Base-by-base conservation (phyloP, 805 yeast genomes). In the Kodamaea fukazawae region DNA sequence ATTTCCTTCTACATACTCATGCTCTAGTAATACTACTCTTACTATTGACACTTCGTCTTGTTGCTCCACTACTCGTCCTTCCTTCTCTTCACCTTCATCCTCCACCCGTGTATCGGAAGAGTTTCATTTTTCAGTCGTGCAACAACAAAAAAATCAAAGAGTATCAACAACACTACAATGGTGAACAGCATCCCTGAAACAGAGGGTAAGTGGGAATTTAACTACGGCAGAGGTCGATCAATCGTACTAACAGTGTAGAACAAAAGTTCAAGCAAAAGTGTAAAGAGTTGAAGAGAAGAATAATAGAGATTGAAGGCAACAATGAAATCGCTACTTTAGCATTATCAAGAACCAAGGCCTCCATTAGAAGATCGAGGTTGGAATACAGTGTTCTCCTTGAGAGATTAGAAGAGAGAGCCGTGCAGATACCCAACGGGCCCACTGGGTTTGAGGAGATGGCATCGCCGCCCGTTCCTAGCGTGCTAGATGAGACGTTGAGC, bases 301-400 rank as follows among this genome's bases (percentile, higher is more conserved):
- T 90, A 28, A 65, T 67, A 3, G 86, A 83, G 46, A 73, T 89
- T 23, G 95, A 88, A 53, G 81, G 78, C 38, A 79, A 79, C 52
- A 91, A 89, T 59, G 93, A 86, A 55, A 65, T 79, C 6, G 78
- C 88, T 39, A 75, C 89, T 1, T 63, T 88, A 22, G 86, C 93
- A 1, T 78, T 93, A 25, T 76, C 83, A 11, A 77, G 96, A 50
- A 81, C 95, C 9, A 79, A 86, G 47, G 73, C 79, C 18, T 78
- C 89, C 7, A 80, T 90, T 26, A 79, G 87, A 50, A 69, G 97
- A 47, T 69, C 87, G 33, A 76, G 96, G 42, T 72, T 89, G 32
- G 98, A 93, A 56, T 84, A 93, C 54, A 76, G 90, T 1, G 67
- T 91, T 9, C 65, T 93, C 22, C 64, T 90, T 32, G 96, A 91